Percentiles rank a stretch among this genome's conserved stretches.
Evolutionary conservation across 768 basidiomycete genomes (phyloP).

Genomic region (Suillus fuscotomentosus): DNA sequence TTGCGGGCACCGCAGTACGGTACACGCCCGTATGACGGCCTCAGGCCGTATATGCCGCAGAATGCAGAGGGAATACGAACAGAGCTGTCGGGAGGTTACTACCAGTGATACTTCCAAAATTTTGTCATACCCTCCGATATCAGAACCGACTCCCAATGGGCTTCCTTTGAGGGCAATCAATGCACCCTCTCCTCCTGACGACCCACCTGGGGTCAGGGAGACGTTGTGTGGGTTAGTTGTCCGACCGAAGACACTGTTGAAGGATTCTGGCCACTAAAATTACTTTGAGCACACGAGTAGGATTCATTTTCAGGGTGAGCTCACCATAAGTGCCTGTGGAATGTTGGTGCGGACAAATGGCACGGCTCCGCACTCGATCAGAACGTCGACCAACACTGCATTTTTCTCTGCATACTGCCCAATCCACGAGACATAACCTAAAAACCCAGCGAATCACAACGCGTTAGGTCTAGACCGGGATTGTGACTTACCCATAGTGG

Average conservation of each 20-base stretch:
- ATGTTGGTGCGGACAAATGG: conserved; percentile 72
- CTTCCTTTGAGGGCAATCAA: conserved; percentile 52
- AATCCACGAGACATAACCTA: conserved; percentile 75
- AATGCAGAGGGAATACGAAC: conserved; percentile 69
- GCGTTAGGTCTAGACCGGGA: too few relatives aligned
- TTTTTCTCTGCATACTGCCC: conserved; percentile 58
- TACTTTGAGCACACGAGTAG: background rate
- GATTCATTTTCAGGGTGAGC: conserved; percentile 4
- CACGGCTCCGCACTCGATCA: conserved; percentile 68
- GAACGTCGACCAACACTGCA: conserved; percentile 61
- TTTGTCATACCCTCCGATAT: conserved; percentile 64
- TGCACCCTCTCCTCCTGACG: conserved; percentile 85
- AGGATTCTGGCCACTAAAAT: conserved; percentile 70
- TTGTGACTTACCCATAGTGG: conserved; percentile 53
- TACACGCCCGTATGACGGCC: conserved; percentile 66
- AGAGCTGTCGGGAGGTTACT: conserved; percentile 42
- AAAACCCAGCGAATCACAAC: background rate
- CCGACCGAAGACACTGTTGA: conserved; percentile 76
- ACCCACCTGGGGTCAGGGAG: conserved; percentile 71
- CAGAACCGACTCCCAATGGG: conserved; percentile 69
- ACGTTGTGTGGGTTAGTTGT: conserved; percentile 78
- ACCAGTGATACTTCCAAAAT: background rate
- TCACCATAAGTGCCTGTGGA: conserved; percentile 76
- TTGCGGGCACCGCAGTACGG: conserved; percentile 70
- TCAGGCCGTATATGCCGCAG: conserved; percentile 68